Evolutionary conservation across 768 basidiomycete genomes (phyloP).

Genomic region (Lactarius hatsudake): DNA sequence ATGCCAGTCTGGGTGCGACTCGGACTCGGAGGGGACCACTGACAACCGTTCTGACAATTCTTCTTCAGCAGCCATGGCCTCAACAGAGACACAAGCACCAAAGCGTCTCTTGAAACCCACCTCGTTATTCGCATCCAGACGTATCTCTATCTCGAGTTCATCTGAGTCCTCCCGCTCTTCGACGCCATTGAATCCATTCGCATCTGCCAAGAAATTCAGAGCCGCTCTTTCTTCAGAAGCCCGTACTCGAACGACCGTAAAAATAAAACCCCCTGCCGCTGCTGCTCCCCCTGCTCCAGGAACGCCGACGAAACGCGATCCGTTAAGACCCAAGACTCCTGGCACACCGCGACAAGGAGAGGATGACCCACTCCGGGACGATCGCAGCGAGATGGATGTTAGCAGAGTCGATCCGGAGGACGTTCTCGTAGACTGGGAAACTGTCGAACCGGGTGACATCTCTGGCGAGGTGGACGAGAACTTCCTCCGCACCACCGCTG

Average conservation of each 20-base stretch:
- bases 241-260: slow-evolving; percentile 24
- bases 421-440: slow-evolving; percentile 71
- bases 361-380: slow-evolving; percentile 49
- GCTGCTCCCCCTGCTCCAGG: slow-evolving; percentile 16
- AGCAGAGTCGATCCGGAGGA: slow-evolving; percentile 73
- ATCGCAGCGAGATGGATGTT: slow-evolving; percentile 70
- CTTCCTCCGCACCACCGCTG: slow-evolving; percentile 39
- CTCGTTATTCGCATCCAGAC: slow-evolving; percentile 21
- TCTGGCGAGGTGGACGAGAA: slow-evolving; percentile 67
- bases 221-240: slow-evolving; percentile 26
- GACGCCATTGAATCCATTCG: slow-evolving; percentile 21
- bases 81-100: background rate
- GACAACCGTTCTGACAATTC: background rate
- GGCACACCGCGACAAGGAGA: slow-evolving; percentile 39
- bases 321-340: slow-evolving; percentile 35
- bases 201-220: slow-evolving; percentile 28
- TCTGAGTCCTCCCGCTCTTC: slow-evolving; percentile 18
- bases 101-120: slow-evolving; percentile 19
- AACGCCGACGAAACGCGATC: slow-evolving; percentile 27
- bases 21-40: background rate
- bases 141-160: slow-evolving; percentile 15
- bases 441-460: slow-evolving; percentile 64
- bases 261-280: slow-evolving; percentile 23
- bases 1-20: background rate
- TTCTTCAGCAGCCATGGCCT: slow-evolving; percentile 6